These are phyloP conservation scores for Mercurialis annua DNA, from an alignment of 345 rosid species.

Conservation along the genomic window DNA sequence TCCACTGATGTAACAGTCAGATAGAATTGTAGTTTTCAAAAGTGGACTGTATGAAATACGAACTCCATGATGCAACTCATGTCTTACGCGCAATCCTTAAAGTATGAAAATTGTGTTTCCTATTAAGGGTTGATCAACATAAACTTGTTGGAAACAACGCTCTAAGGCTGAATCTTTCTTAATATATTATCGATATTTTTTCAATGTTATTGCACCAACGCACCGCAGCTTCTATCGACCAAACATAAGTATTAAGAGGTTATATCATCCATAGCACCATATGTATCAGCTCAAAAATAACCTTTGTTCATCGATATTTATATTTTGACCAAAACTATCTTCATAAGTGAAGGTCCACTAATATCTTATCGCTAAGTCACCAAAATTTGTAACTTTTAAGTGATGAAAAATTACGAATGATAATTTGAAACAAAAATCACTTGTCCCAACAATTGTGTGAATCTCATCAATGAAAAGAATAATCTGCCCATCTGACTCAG, in stretches of 20 bases:
- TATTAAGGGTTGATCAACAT: constrained; percentile 93
- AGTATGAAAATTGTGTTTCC: constrained; percentile 86
- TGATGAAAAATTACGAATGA: too few species aligned
- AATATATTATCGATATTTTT: constrained; percentile 94
- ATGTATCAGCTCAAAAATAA: constrained; percentile 77
- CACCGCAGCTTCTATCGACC: constrained; percentile 96
- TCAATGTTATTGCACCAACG: constrained; percentile 94
- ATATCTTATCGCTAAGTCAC: not conserved
- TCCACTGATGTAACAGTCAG: constrained; percentile 97
- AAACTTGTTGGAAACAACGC: constrained; percentile 98
- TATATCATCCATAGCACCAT: constrained; percentile 99
- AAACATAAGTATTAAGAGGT: constrained; percentile 96
- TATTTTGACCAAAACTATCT: not conserved
- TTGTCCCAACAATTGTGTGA: constrained; percentile 98
- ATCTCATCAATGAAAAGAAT: constrained; percentile 97
- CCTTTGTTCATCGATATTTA: not conserved
- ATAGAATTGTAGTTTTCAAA: constrained; percentile 92
- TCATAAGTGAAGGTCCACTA: not conserved
- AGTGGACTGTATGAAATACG: constrained; percentile 96
- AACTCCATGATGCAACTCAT: constrained; percentile 98
- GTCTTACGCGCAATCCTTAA: constrained; percentile 93
- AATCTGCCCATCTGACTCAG: constrained; percentile 91
- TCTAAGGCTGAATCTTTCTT: constrained; percentile 99
- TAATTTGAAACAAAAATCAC: constrained; percentile 32
- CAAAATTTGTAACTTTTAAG: not conserved